phyloP scores from a whole-genome alignment of 2,329 filamentous ascomycete genomes.

The Diaporthe sp. region DNA sequence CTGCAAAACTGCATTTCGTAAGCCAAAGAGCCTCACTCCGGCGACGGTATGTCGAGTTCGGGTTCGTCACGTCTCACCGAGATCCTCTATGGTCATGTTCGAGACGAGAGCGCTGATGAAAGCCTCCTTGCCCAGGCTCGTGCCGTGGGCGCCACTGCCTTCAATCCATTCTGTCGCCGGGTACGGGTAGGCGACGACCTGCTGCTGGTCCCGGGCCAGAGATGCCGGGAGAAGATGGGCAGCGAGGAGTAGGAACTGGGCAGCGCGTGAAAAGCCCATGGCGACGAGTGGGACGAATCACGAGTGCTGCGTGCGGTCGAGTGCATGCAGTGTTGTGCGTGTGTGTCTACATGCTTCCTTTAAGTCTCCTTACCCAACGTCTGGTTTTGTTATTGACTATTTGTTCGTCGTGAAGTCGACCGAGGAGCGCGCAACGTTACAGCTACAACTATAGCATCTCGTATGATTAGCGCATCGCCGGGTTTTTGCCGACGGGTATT shows the following conservation, averaged over 20 bases:
- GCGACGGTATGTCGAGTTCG: constrained; percentile 8
- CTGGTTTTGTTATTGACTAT: background rate
- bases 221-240: background rate
- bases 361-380: background rate
- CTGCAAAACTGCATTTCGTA: constrained; percentile 50
- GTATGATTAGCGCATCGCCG: background rate
- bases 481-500: constrained; percentile 10
- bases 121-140: constrained; percentile 43
- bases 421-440: constrained; percentile 26
- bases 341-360: background rate
- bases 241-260: background rate
- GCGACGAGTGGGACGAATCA: background rate
- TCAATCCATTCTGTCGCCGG: constrained; percentile 35
- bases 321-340: too few species aligned
- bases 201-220: constrained; percentile 12
- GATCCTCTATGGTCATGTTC: constrained; percentile 51
- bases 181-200: constrained; percentile 5
- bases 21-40: constrained; percentile 29
- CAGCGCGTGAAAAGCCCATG: constrained; percentile 6
- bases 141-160: constrained; percentile 20
- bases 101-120: constrained; percentile 47
- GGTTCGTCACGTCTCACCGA: constrained; percentile 41
- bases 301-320: background rate
- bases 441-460: background rate
- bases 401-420: background rate